A percentile compares a stretch with the other conserved stretches of the same genome.
phyloP scores from a whole-genome alignment of 1,284 basidiomycete species.

The Ceraceosorus guamensis region DNA sequence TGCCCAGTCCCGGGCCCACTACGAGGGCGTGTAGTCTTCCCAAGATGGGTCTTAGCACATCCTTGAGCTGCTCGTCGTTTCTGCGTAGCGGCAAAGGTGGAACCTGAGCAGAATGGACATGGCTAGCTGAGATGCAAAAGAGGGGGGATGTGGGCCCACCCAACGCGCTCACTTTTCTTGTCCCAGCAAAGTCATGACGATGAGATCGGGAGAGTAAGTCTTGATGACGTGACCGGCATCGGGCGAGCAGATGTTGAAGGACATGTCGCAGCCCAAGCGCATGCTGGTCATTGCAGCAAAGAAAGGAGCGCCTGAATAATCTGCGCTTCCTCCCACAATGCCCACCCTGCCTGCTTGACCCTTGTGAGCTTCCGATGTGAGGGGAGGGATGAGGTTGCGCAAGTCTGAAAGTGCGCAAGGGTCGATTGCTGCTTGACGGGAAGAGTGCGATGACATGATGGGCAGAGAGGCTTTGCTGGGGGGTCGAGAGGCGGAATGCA shows the following conservation, averaged over 20 bases:
- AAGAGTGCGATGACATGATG: too few species aligned
- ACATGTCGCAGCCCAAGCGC: conserved; percentile 70
- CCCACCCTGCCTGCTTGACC: conserved; percentile 94
- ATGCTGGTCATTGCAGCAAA: conserved; percentile 50
- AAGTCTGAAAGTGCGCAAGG: conserved; percentile 52
- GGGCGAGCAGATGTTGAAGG: conserved; percentile 93
- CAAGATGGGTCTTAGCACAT: conserved; percentile 61
- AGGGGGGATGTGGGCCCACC: not conserved
- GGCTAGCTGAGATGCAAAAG: conserved; percentile 7
- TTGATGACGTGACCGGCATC: conserved; percentile 80
- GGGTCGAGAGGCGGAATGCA: too few species aligned
- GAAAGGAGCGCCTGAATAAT: conserved; percentile 94
- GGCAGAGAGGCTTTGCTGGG: too few species aligned
- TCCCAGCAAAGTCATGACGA: conserved; percentile 82
- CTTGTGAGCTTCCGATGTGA: conserved; percentile 79
- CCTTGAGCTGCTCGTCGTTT: not conserved
- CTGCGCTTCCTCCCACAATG: conserved; percentile 82
- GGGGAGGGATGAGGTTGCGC: conserved; percentile 71
- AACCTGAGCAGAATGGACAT: conserved; percentile 4
- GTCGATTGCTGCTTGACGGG: too few species aligned
- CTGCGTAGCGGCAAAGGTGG: not conserved
- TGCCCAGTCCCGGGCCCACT: conserved; percentile 70
- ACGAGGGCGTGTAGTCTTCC: conserved; percentile 82
- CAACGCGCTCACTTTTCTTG: conserved; percentile 12
- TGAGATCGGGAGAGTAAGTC: conserved; percentile 84